Conservation (phyloP, 306 rosid species). For the Cucurbita pepo region DNA sequence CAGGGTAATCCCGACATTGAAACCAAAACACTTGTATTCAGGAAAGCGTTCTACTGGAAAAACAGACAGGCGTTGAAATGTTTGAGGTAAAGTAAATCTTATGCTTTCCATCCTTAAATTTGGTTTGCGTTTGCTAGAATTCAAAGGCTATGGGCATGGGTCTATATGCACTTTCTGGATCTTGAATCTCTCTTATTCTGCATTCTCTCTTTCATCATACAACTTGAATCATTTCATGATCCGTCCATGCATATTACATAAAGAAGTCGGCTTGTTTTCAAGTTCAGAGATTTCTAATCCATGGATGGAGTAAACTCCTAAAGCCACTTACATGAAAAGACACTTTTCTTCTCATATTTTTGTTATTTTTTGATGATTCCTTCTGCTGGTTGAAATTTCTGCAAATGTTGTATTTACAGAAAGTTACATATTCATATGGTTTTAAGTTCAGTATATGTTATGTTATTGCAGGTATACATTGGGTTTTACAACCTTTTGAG, state of each 20-base stretch:
- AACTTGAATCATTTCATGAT: background rate
- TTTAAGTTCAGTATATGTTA: background rate
- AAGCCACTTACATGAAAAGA: background rate
- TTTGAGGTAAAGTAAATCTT: slow-evolving; percentile 18
- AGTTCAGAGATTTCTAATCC: background rate
- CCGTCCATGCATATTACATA: background rate
- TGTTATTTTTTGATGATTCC: no score
- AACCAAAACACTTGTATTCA: slow-evolving; percentile 69
- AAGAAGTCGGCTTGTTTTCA: background rate
- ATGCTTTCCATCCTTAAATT: background rate
- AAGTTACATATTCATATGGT: background rate
- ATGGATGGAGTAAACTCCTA: background rate
- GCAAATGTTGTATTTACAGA: background rate
- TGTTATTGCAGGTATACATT: background rate
- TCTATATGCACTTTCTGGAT: background rate
- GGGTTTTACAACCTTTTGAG: background rate
- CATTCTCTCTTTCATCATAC: background rate
- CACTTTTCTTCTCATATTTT: background rate
- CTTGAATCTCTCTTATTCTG: background rate
- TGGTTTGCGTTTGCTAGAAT: background rate
- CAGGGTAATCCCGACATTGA: slow-evolving; percentile 62
- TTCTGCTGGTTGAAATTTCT: no score
- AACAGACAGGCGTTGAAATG: slow-evolving; percentile 51
- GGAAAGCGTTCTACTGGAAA: slow-evolving; percentile 70
- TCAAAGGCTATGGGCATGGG: background rate